Evolutionary conservation across 352 stramenopile genomes (phyloP), one percentile per base, ranked within the genome.

Genomic region (Phytopythium oedochilum): DNA sequence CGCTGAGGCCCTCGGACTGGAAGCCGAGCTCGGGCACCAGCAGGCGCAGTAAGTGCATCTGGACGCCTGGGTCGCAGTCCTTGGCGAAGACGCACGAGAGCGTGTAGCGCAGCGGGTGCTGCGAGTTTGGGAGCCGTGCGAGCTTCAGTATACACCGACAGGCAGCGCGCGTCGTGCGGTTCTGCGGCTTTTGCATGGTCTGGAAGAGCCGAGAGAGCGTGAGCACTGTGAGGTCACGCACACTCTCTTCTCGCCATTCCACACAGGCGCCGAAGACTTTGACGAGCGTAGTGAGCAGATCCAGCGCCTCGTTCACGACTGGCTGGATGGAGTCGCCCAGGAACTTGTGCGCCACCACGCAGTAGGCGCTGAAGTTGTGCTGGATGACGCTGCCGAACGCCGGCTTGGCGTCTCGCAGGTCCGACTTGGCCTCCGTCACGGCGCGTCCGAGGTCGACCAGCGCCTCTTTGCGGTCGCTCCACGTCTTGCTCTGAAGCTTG

Each of bases 381-480:
- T 93, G 83, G n/a, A 79, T 71, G 43, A 75, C 61, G 60, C 75
- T 78, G 7, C 75, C 62, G 54, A 89, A 85, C 29, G 70, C 63
- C 1, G 80, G 75, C 55, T 78, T 81, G 28, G 71, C 71, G 59
- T 93, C 83, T 0, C 78, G 78, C 45, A 90, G 57, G 43, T 90
- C 83, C 4, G 71, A 82, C 43, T 88, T 92, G 45, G 77, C 73
- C 23, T 91, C 82, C 0, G 64, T 74, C 40, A 93, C 79, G 22
- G 57, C 70, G 26, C 86, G 89, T 39, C 91, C 83, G 18, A 90
- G 57, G 45, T 88, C 81, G 6, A 88, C 63, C 4, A 93, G 64
- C n/a, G 83, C 81, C 31, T 93, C 83, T 51, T 90, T 90, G 23
- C 83, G 71, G 57, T 93, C 83, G 48, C 79, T 92, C 81, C 83